Base-by-base conservation (phyloP, 2,329 filamentous ascomycete genomes). In the Trichoderma guizhouense region DNA sequence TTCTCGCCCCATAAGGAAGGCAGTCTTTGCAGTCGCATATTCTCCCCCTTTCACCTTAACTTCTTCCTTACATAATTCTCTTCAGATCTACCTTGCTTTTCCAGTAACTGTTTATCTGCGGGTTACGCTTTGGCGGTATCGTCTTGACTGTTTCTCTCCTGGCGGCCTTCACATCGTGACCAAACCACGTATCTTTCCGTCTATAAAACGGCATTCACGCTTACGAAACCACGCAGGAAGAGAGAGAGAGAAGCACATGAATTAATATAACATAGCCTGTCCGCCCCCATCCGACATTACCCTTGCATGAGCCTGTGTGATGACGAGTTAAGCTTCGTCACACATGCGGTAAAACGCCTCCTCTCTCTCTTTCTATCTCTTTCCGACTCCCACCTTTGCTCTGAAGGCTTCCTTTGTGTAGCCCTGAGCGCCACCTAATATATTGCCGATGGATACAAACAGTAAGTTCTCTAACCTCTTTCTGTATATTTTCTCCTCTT, bases 361-460 rank as follows among this genome's bases (percentile, higher is more conserved):
- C 21, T 21, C 26, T 63, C 9, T 61, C 18, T 7, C 55, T 24
- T 15, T 36, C 34, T 21, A 28, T 36, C 64, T 47, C 24, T 32
- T 57, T n/a, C n/a, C 21, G 5, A 15, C 36, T 60, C 36, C 12
- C 21, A 32, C 26, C 21, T 57, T 58, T 62, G 61, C 67, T 32
- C 21, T 65, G 32, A 57, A 58, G 43, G 68, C 69, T 66, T 24
- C 18, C 57, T 64, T 64, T 64, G 66, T 55, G 72, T 63, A 68
- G 69, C 62, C 55, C 34, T 28, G 32, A 30, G 47, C 28, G 61
- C 62, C 39, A 70, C 39, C 21, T 18, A 63, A 62, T 32, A 34
- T 55, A 51, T n/a, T 36, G n/a, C 78, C 77, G 76, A 79, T 79
- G 78, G 77, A 76, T 77, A 75, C 77, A 72, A 79, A 79, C 76